A percentile compares a stretch with the other conserved stretches of the same genome.
Conservation (phyloP, 805 yeast genomes). For the Clavispora vitiphila region DNA sequence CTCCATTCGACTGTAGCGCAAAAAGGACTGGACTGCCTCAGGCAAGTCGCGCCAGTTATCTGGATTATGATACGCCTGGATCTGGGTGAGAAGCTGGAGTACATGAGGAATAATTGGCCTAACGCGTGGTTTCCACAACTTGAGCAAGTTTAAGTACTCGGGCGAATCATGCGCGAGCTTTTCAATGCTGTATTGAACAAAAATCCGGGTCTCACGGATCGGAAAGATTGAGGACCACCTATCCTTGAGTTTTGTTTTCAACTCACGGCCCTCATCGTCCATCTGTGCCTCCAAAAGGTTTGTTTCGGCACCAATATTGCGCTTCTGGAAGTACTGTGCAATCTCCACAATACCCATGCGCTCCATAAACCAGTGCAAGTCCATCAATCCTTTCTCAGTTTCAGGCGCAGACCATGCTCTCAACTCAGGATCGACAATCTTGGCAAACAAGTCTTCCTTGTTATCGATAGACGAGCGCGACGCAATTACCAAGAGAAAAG, state of each 20-base stretch:
- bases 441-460: constrained; percentile 72
- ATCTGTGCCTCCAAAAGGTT: constrained; percentile 72
- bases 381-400: constrained; percentile 83
- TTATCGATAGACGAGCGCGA: constrained; percentile 73
- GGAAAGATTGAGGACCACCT: constrained; percentile 96
- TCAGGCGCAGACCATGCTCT: constrained; percentile 89
- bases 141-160: constrained; percentile 64
- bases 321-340: constrained; percentile 79
- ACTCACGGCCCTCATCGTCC: constrained; percentile 80
- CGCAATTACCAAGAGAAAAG: constrained; percentile 86
- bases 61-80: constrained; percentile 92
- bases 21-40: constrained; percentile 84
- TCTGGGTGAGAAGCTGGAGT: constrained; percentile 78
- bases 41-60: constrained; percentile 87
- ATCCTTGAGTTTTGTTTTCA: constrained; percentile 75
- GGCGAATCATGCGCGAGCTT: constrained; percentile 74
- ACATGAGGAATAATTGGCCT: constrained; percentile 90
- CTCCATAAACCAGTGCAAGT: constrained; percentile 97
- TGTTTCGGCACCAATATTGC: constrained; percentile 76
- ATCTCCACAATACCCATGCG: constrained; percentile 91
- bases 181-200: constrained; percentile 93
- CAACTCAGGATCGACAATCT: constrained; percentile 90
- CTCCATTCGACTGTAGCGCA: constrained; percentile 83
- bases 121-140: constrained; percentile 89
- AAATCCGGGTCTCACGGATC: constrained; percentile 89